Percentiles rank a stretch among this genome's conserved stretches.
Evolutionary conservation across 106 monocot species (phyloP).

Genomic region (Alisma plantagoaquatica): DNA sequence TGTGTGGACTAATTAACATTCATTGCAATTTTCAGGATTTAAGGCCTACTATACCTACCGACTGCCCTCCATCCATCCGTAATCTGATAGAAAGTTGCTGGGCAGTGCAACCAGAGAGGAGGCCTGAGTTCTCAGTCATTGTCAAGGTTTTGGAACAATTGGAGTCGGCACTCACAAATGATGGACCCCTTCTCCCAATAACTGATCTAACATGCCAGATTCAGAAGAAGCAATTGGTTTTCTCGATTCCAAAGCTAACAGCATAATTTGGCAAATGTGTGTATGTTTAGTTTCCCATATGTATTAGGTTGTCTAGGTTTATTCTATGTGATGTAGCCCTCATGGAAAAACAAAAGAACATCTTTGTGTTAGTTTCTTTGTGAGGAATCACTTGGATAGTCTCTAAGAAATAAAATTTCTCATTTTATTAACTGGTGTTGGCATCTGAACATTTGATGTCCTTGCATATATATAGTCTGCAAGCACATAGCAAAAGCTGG

Average conservation of each 20-base stretch:
- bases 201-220: conserved; percentile 29
- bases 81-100: conserved; percentile 66
- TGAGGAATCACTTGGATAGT: too few species aligned
- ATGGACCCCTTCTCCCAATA: conserved; percentile 33
- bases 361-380: too few species aligned
- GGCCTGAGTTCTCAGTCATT: conserved; percentile 69
- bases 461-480: too few species aligned
- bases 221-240: conserved; percentile 32
- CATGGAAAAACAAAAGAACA: too few species aligned
- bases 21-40: conserved; percentile 13
- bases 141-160: conserved; percentile 73
- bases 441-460: too few species aligned
- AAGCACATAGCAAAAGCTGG: too few species aligned
- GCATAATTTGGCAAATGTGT: too few species aligned
- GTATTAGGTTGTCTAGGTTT: too few species aligned
- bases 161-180: conserved; percentile 29
- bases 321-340: too few species aligned
- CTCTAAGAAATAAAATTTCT: too few species aligned
- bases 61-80: conserved; percentile 37
- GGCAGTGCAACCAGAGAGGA: conserved; percentile 38
- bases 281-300: too few species aligned
- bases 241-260: conserved; percentile 44
- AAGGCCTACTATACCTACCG: conserved; percentile 40
- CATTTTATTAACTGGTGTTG: too few species aligned
- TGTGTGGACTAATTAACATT: neutral